Evolutionary conservation across 2,329 filamentous ascomycete genomes (phyloP).

Genomic region (Ascochyta fabae): DNA sequence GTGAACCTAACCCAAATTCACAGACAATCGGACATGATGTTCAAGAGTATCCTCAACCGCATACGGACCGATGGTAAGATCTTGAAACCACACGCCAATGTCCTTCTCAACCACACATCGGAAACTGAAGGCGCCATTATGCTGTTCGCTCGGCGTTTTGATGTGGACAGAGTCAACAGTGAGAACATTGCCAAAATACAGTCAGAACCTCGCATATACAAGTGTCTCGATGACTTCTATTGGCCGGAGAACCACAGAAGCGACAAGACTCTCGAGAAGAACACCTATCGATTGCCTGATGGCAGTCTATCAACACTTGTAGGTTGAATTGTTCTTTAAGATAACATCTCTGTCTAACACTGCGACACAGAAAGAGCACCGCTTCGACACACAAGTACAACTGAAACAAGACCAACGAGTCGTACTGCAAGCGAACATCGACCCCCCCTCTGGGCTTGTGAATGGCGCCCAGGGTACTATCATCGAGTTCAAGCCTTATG

Average conservation of each 20-base stretch:
- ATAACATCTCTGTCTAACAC: neutral
- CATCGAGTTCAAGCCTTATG: constrained; percentile 47
- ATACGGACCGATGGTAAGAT: constrained; percentile 54
- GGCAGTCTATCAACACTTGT: constrained; percentile 32
- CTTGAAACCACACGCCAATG: constrained; percentile 47
- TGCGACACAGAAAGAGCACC: constrained; percentile 49
- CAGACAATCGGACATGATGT: constrained; percentile 61
- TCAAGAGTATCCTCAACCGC: constrained; percentile 64
- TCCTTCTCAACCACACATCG: constrained; percentile 48
- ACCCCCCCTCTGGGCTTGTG: constrained; percentile 37
- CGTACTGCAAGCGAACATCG: constrained; percentile 60
- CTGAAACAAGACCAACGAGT: constrained; percentile 62
- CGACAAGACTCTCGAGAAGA: constrained; percentile 24
- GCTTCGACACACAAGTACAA: constrained; percentile 53
- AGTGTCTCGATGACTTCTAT: constrained; percentile 52
- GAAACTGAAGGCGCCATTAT: constrained; percentile 53
- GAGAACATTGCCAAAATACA: constrained; percentile 42
- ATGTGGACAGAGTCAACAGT: constrained; percentile 45
- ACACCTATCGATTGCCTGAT: constrained; percentile 10
- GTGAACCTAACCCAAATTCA: constrained; percentile 63
- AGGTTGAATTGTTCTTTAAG: neutral
- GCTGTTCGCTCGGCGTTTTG: constrained; percentile 52
- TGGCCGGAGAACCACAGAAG: constrained; percentile 42
- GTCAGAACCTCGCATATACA: constrained; percentile 32
- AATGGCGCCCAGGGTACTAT: constrained; percentile 47